These are phyloP conservation scores for Salvia rosmarinus DNA, from an alignment of 257 asterid genomes.

Conservation along the genomic window DNA sequence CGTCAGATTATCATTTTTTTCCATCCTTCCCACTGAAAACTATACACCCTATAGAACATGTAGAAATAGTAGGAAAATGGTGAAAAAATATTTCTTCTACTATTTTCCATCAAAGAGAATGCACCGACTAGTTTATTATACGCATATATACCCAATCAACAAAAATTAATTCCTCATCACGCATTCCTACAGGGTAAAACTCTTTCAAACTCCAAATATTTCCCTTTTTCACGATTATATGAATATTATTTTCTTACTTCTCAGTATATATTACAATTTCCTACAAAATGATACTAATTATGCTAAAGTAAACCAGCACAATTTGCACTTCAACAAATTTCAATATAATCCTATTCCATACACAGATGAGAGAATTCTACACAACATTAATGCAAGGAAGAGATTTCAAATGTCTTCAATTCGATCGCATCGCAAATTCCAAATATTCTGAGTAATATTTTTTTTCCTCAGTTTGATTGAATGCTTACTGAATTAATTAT, in stretches of 20 bases:
- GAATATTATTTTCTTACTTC: neutral
- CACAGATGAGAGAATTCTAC: neutral
- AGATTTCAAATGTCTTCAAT: neutral
- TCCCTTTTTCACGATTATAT: no score
- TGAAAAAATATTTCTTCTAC: no score
- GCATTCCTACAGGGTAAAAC: no score
- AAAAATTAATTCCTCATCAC: neutral
- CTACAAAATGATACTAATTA: neutral
- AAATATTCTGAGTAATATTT: no score
- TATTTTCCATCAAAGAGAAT: no score
- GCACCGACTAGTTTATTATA: no score
- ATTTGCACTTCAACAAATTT: neutral
- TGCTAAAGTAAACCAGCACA: neutral
- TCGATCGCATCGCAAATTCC: neutral
- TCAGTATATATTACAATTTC: neutral
- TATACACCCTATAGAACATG: no score
- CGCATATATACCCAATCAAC: no score
- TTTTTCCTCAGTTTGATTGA: neutral
- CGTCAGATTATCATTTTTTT: no score
- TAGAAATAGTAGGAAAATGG: no score
- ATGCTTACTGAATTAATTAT: neutral
- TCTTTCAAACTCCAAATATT: no score
- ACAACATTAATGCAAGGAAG: neutral
- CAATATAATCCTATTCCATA: neutral
- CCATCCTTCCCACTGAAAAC: no score